phyloP scores from a whole-genome alignment of 768 basidiomycete species.

The Saitozyma podzolica region DNA sequence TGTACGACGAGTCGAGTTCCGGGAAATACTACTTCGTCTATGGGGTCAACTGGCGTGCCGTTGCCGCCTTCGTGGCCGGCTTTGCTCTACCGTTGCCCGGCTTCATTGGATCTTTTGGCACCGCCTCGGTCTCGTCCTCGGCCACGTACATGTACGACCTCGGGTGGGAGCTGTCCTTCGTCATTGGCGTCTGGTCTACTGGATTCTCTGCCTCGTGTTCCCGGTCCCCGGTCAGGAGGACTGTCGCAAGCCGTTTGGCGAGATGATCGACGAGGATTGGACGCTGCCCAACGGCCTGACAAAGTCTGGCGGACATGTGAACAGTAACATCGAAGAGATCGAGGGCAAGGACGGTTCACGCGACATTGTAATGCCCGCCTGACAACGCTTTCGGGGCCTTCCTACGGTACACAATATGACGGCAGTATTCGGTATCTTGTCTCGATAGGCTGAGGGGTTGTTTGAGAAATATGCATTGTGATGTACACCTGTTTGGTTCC shows the following conservation, averaged over 20 bases:
- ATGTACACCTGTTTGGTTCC: too few relatives aligned
- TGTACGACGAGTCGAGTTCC: constrained; percentile 17
- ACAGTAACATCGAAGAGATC: too few relatives aligned
- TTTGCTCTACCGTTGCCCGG: constrained; percentile 25
- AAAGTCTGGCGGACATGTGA: too few relatives aligned
- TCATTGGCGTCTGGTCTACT: constrained; percentile 20
- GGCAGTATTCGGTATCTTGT: too few relatives aligned
- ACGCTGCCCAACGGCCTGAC: constrained; percentile 15
- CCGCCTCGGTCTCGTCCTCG: constrained; percentile 17
- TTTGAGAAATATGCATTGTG: too few relatives aligned
- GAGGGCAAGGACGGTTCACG: too few relatives aligned
- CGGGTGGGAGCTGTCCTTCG: constrained; percentile 32
- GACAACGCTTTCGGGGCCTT: too few relatives aligned
- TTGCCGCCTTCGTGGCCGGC: constrained; percentile 20
- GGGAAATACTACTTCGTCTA: constrained; percentile 25
- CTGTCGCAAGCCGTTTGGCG: constrained; percentile 15
- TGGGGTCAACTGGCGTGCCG: constrained; percentile 25
- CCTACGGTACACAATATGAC: too few relatives aligned
- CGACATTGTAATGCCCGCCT: too few relatives aligned
- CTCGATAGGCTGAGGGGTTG: too few relatives aligned
- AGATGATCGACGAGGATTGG: constrained; percentile 23
- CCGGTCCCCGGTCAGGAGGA: constrained; percentile 26
- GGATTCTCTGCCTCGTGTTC: constrained; percentile 17
- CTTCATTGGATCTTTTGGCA: constrained; percentile 30
- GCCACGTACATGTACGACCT: constrained; percentile 24